Evolutionary conservation across 805 yeast genomes (phyloP).

Genomic region (Spathaspora girioi): DNA sequence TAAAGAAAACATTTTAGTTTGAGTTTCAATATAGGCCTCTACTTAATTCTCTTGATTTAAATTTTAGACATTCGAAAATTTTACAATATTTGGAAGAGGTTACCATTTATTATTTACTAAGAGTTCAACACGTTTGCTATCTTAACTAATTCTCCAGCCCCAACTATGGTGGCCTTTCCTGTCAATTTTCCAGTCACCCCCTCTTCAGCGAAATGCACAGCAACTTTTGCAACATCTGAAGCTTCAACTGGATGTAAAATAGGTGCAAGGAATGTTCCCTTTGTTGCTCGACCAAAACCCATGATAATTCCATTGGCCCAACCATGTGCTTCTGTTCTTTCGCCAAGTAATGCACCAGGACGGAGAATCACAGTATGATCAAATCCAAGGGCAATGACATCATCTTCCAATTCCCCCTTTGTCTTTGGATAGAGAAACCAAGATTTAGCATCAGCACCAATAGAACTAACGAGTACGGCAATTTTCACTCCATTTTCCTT

Average conservation of each 20-base stretch:
- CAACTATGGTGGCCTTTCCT: conserved; percentile 20
- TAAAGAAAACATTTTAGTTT: too few relatives aligned
- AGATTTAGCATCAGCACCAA: conserved; percentile 58
- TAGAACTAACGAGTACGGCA: conserved; percentile 62
- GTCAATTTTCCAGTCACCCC: conserved; percentile 11
- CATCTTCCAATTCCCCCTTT: conserved; percentile 77
- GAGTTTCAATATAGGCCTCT: too few relatives aligned
- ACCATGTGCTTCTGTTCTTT: conserved; percentile 33
- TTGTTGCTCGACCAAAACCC: conserved; percentile 20
- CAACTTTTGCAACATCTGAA: conserved; percentile 60
- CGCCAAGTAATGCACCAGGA: conserved; percentile 75
- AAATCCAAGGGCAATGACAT: conserved; percentile 57
- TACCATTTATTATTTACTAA: neutral
- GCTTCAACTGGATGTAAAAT: conserved; percentile 49
- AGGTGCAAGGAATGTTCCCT: conserved; percentile 11
- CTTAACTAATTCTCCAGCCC: conserved; percentile 16
- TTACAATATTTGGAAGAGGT: neutral
- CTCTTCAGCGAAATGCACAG: conserved; percentile 36
- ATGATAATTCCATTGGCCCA: neutral
- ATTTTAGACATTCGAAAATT: too few relatives aligned
- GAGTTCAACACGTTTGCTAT: conserved; percentile 12
- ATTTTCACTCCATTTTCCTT: conserved; percentile 65
- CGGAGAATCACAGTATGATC: conserved; percentile 68
- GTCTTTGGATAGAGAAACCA: conserved; percentile 57
- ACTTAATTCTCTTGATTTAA: too few relatives aligned